Evolutionary conservation across 805 yeast genomes (phyloP).

Genomic region (Saccharomycopsis malanga): DNA sequence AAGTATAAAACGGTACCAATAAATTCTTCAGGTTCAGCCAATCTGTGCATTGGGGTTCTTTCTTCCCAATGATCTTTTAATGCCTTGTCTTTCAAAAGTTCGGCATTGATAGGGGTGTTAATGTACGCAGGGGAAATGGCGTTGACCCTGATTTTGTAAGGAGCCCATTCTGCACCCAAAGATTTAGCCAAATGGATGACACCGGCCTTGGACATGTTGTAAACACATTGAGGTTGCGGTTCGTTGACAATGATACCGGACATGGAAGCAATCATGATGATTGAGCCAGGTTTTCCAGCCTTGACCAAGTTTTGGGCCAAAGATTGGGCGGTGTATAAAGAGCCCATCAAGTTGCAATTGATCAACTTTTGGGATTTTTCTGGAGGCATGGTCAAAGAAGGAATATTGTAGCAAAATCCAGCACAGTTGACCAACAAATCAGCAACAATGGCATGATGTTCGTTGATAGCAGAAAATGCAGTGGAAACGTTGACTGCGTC

Average conservation of each 20-base stretch:
- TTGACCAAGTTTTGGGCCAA: slow-evolving; percentile 62
- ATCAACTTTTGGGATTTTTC: slow-evolving; percentile 58
- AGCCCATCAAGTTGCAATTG: slow-evolving; percentile 68
- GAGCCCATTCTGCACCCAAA: slow-evolving; percentile 78
- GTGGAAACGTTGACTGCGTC: neutral
- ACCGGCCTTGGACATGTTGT: slow-evolving; percentile 84
- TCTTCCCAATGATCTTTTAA: slow-evolving; percentile 68
- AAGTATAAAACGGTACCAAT: slow-evolving; percentile 70
- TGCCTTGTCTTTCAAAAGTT: slow-evolving; percentile 50
- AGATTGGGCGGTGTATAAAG: slow-evolving; percentile 66
- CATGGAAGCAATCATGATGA: slow-evolving; percentile 72
- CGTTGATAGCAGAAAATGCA: slow-evolving; percentile 33
- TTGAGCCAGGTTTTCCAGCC: slow-evolving; percentile 48
- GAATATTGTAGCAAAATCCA: slow-evolving; percentile 77
- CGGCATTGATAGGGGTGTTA: slow-evolving; percentile 68
- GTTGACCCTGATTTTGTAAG: slow-evolving; percentile 67
- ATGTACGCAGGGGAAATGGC: slow-evolving; percentile 78
- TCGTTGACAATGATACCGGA: slow-evolving; percentile 70
- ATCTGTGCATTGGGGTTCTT: slow-evolving; percentile 68
- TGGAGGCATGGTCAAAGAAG: slow-evolving; percentile 73
- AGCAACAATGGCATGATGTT: slow-evolving; percentile 54
- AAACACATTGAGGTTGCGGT: slow-evolving; percentile 74
- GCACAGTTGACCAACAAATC: slow-evolving; percentile 69
- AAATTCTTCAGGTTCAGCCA: slow-evolving; percentile 82
- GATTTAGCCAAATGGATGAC: slow-evolving; percentile 73